These are phyloP conservation scores for Globisporangium radiosum DNA, from an alignment of 352 stramenopile genomes.

Conservation along the genomic window DNA sequence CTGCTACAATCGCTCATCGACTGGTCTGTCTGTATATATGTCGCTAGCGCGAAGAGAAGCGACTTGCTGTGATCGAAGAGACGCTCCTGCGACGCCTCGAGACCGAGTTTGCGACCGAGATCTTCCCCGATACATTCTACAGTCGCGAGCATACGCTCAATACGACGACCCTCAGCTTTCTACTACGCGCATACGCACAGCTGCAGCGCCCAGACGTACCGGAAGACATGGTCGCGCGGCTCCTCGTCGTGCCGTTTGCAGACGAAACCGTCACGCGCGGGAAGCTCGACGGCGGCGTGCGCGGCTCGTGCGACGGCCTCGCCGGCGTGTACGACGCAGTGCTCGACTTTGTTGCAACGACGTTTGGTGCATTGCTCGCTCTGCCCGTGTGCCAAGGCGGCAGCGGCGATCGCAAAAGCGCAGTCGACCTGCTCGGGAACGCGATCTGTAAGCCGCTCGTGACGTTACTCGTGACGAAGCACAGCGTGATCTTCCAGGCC, in stretches of 20 bases:
- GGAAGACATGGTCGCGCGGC: conserved; percentile 73
- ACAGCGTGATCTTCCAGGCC: conserved; percentile 77
- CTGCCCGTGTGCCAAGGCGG: conserved; percentile 65
- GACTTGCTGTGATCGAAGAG: conserved; percentile 61
- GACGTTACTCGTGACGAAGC: conserved; percentile 56
- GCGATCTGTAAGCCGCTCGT: conserved; percentile 78
- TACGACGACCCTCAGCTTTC: conserved; percentile 47
- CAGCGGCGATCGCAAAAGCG: conserved; percentile 35
- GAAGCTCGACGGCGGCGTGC: conserved; percentile 62
- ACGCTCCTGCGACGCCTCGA: conserved; percentile 64
- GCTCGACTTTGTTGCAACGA: conserved; percentile 63
- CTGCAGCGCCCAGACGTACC: conserved; percentile 69
- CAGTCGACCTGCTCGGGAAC: conserved; percentile 75
- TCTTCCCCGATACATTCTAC: conserved; percentile 86
- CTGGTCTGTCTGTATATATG: background rate
- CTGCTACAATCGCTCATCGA: background rate
- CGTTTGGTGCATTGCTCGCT: conserved; percentile 53
- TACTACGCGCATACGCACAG: conserved; percentile 71
- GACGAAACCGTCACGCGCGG: conserved; percentile 73
- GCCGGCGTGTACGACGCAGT: conserved; percentile 67
- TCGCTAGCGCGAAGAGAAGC: conserved; percentile 58
- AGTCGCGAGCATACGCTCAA: conserved; percentile 73
- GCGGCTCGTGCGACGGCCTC: conserved; percentile 74
- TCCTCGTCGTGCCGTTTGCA: conserved; percentile 72
- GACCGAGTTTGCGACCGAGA: conserved; percentile 81